These are phyloP conservation scores for Dendrobium huoshanense DNA, from an alignment of 106 monocot genomes.

Conservation along the genomic window DNA sequence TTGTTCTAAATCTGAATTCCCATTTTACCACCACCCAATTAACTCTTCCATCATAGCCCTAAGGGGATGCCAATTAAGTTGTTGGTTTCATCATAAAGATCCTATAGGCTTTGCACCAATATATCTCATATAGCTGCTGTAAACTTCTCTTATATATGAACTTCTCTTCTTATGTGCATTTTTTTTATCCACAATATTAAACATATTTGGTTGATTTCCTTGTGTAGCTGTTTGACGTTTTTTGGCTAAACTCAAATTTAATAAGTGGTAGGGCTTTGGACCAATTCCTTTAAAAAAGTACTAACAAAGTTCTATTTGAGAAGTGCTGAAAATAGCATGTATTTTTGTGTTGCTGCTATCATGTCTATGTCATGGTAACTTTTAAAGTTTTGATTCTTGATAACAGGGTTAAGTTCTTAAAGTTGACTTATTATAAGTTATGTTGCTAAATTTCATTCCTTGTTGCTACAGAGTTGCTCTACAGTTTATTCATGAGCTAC, in stretches of 20 bases:
- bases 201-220: neutral
- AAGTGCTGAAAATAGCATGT: neutral
- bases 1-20: no score
- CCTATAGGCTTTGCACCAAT: no score
- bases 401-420: neutral
- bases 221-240: neutral
- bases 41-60: no score
- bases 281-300: neutral
- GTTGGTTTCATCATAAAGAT: no score
- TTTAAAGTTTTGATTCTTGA: neutral
- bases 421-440: neutral
- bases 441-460: slow-evolving; percentile 5
- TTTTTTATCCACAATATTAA: neutral
- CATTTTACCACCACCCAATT: no score
- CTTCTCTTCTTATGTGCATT: no score
- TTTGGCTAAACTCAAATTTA: neutral
- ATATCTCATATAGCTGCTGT: no score
- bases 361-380: neutral
- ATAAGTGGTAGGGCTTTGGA: neutral
- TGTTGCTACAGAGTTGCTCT: slow-evolving; percentile 55
- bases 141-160: no score
- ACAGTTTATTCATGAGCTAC: slow-evolving; percentile 95
- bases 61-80: no score
- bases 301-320: neutral
- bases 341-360: neutral